Evolutionary conservation across 805 yeast species (phyloP).

Genomic region (Kluyveromyces siamensis): DNA sequence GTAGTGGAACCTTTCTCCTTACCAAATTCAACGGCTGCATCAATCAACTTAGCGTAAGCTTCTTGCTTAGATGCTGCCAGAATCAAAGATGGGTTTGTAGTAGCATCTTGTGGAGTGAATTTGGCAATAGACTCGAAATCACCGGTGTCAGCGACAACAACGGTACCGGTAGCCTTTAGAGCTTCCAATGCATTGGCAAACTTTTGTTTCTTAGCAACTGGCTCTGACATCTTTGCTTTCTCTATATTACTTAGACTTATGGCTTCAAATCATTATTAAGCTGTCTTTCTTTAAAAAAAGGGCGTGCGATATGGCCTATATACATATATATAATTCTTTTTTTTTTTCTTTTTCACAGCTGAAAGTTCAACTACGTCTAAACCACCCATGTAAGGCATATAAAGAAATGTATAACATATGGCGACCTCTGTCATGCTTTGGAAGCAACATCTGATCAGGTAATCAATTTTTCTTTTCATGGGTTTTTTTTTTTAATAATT

Average conservation of each 20-base stretch:
- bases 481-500: not conserved
- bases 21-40: conserved; percentile 83
- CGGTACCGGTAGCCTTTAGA: conserved; percentile 91
- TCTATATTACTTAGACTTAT: too few relatives aligned
- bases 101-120: conserved; percentile 98
- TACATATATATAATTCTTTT: not conserved
- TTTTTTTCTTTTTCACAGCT: not conserved
- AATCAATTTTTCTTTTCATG: not conserved
- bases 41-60: conserved; percentile 82
- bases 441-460: not conserved
- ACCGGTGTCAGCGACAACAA: conserved; percentile 97
- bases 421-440: not conserved
- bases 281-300: too few relatives aligned
- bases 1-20: conserved; percentile 46
- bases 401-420: not conserved
- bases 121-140: conserved; percentile 97
- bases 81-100: conserved; percentile 96
- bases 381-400: not conserved
- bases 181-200: conserved; percentile 70
- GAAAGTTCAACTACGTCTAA: not conserved
- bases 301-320: not conserved
- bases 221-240: conserved; percentile 14
- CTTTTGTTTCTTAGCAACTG: conserved; percentile 30
- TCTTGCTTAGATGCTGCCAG: conserved; percentile 90
- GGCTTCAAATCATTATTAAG: too few relatives aligned